Evolutionary conservation across 768 basidiomycete genomes (phyloP).

Genomic region (Hericium erinaceus): DNA sequence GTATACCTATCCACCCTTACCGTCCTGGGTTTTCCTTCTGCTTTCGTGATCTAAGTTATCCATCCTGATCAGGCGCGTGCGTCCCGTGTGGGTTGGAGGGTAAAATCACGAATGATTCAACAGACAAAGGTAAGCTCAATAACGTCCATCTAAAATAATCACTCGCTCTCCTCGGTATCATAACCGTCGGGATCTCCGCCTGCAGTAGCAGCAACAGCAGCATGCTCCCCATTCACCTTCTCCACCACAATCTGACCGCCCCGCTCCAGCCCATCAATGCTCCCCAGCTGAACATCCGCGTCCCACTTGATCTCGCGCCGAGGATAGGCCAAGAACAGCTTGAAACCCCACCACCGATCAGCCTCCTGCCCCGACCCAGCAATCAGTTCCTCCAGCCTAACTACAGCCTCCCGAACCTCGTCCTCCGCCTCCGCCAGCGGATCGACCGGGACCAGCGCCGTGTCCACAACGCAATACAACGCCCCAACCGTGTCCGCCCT

Average conservation of each 20-base stretch:
- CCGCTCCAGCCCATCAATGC: constrained; percentile 14
- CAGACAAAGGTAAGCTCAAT: neutral
- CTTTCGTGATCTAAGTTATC: too few species aligned
- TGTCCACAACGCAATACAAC: constrained; percentile 69
- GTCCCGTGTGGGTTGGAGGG: too few species aligned
- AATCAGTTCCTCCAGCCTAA: constrained; percentile 28
- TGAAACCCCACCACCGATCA: constrained; percentile 66
- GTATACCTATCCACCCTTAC: neutral
- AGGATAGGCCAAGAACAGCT: constrained; percentile 61
- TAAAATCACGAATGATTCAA: neutral
- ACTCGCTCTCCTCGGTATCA: constrained; percentile 14
- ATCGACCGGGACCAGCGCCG: constrained; percentile 41
- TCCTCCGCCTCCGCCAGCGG: constrained; percentile 38
- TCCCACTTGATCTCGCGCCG: constrained; percentile 48
- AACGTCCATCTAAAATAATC: neutral
- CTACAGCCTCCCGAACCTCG: constrained; percentile 21
- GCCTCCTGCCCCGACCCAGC: constrained; percentile 13
- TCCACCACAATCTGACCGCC: constrained; percentile 25
- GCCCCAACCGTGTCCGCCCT: constrained; percentile 41
- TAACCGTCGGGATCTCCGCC: constrained; percentile 10
- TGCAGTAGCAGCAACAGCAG: neutral
- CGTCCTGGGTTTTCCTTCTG: too few species aligned
- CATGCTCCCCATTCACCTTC: neutral
- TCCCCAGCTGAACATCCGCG: constrained; percentile 11
- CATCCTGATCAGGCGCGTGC: too few species aligned